Base-by-base conservation (phyloP, 1,284 basidiomycete species). In the Cutaneotrichosporon dermatis region DNA sequence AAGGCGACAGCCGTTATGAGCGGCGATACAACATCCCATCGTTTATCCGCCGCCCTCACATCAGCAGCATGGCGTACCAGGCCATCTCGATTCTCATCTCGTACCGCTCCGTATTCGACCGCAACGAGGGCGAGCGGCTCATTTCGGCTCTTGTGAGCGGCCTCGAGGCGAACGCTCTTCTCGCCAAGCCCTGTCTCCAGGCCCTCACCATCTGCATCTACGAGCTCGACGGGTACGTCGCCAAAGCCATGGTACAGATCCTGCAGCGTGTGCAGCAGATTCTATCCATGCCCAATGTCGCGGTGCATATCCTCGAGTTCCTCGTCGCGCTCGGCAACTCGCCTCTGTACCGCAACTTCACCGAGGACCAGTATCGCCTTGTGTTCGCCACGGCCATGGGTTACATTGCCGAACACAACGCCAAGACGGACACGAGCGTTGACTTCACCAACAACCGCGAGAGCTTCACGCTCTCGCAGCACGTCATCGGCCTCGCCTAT, bases 331-430 rank as follows among this genome's bases (percentile, higher is more conserved):
- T 97, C 52, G 92, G 91, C 4, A 90, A 92, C 7, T 83, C 86
- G 55, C 78, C 83, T 1, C 81, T 97, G 12, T 92, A 94, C 75
- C 86, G 87, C 61, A 99, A 98, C 77, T 92, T 99, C 67, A 95
- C 90, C 6, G 91, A 95, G 66, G 84, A 82, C 51, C 90, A 99
- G 73, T 99, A 89, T 80, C 91, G 90, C 74, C 88, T 90, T 80
- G 89, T 99, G 0, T 98, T 99, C 70, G 92, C 89, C 9, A 92
- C 99, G 33, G 92, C 94, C 7, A 80, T 98, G 61, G 90, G 94
- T 74, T 99, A 97, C 78, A 87, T 99, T 59, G 89, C 93, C 66
- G 86, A 93, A 67, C 92, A 97, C 60, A 78, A 73, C 59, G 71
- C 69, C 55, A 69, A 69, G 57, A 70, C 68, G 36, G 75, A 71